Evolutionary conservation across 2,329 filamentous ascomycete species (phyloP), one percentile per base, ranked within the genome.

Genomic region (Verticillium isaacii): DNA sequence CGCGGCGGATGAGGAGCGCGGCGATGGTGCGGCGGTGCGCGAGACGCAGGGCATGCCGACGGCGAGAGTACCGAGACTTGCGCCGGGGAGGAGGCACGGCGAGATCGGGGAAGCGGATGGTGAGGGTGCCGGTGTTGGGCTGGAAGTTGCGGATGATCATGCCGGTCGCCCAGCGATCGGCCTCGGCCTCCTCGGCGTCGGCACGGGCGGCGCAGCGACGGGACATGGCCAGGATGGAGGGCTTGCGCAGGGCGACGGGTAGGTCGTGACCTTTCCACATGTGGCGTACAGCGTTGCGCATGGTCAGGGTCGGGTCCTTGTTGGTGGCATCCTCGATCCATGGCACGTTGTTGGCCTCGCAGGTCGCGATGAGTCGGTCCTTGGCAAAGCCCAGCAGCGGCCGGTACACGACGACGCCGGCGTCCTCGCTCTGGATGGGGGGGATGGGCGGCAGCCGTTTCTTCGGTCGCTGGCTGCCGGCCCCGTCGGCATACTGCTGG

Each of bases 281-380:
- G 71, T 89, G 78, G 36, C 94, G 86, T 41, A 97, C 80, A 0
- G 94, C 88, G 69, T 99, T 99, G 41, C 95, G 85, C 55, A 82
- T 76, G 0, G 95, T 97, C 62, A 96, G 76, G 0, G 88, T 92
- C 9, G 80, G 82, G 68, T 97, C 90, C 17, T 80, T 74, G 70
- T 99, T 99, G 1, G 93, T 97, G 52, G 80, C 77, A 72, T 99
- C 95, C 71, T 95, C 91, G 65, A 92, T 91, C 90, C 92, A 98
- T 0, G 78, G 76, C 11, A 96, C 77, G 0, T 80, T 75, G 66
- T 88, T 83, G n/a, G 83, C 79, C 64, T 88, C 74, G 70, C 94
- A 97, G 0, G 91, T 93, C 1, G 86, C 85, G 54, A 89, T 81
- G n/a, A 97, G 80, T 39, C 88, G 80, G 58, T 85, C 81, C 75